Evolutionary conservation across 805 yeast species (phyloP).

Genomic region (Candida koratica): DNA sequence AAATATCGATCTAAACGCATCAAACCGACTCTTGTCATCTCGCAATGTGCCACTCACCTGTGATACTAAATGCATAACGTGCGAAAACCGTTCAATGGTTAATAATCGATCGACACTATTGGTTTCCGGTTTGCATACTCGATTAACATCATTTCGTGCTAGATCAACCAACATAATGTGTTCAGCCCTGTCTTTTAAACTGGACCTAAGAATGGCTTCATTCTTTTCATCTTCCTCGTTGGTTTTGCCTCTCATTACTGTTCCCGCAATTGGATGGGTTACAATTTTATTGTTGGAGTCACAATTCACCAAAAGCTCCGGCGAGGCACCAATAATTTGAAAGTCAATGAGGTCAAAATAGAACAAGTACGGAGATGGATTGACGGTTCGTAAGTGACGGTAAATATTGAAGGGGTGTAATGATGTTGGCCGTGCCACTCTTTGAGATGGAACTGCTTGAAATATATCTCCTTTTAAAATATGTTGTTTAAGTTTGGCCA

Average conservation of each 20-base stretch:
- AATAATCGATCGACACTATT: slow-evolving; percentile 85
- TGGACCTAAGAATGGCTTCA: slow-evolving; percentile 67
- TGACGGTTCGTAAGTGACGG: slow-evolving; percentile 89
- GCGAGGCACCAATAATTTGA: slow-evolving; percentile 96
- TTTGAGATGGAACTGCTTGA: slow-evolving; percentile 97
- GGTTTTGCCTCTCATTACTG: slow-evolving; percentile 86
- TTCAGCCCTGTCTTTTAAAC: slow-evolving; percentile 92
- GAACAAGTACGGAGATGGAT: slow-evolving; percentile 96
- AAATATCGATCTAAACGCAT: slow-evolving; percentile 95
- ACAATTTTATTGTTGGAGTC: slow-evolving; percentile 69
- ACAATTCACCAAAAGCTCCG: slow-evolving; percentile 84
- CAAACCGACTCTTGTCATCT: slow-evolving; percentile 81
- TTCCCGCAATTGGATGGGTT: slow-evolving; percentile 98
- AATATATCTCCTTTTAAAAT: slow-evolving; percentile 89
- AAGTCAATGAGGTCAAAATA: slow-evolving; percentile 89
- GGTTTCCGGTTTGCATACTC: slow-evolving; percentile 84
- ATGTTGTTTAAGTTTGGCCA: slow-evolving; percentile 67
- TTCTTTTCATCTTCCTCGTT: slow-evolving; percentile 85
- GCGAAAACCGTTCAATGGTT: slow-evolving; percentile 90
- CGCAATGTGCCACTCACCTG: slow-evolving; percentile 92
- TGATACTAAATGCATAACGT: slow-evolving; percentile 94
- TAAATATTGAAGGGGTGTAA: slow-evolving; percentile 95
- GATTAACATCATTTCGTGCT: slow-evolving; percentile 93
- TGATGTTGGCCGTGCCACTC: slow-evolving; percentile 92
- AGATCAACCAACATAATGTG: slow-evolving; percentile 98